Conservation (phyloP, 2,329 filamentous ascomycete genomes). For the Trichocomaceae sp. region DNA sequence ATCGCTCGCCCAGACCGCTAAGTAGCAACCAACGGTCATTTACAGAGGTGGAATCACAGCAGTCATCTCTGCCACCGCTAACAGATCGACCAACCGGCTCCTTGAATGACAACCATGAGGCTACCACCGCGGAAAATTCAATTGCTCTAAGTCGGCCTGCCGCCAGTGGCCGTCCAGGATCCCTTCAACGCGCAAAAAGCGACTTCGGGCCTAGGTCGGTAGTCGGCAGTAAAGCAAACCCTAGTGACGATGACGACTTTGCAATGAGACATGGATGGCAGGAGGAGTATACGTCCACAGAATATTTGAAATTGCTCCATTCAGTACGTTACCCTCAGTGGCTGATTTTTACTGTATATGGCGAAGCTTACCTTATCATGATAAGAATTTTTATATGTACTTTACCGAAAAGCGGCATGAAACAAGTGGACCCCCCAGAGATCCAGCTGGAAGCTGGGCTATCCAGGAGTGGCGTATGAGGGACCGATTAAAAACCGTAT, state of each 20-base stretch:
- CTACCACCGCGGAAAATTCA: constrained; percentile 18
- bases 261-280: constrained; percentile 80
- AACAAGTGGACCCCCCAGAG: constrained; percentile 78
- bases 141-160: constrained; percentile 26
- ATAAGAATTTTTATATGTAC: constrained; percentile 97
- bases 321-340: constrained; percentile 53
- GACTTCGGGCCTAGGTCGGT: constrained; percentile 44
- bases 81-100: constrained; percentile 26
- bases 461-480: constrained; percentile 93
- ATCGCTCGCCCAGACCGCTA: constrained; percentile 11
- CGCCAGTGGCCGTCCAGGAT: constrained; percentile 31
- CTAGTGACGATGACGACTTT: constrained; percentile 45
- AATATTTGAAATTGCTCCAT: constrained; percentile 77
- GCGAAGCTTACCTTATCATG: neutral
- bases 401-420: constrained; percentile 98
- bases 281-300: constrained; percentile 82
- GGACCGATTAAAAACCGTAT: constrained; percentile 92
- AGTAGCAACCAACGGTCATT: constrained; percentile 22
- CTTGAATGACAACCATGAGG: constrained; percentile 22
- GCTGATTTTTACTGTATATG: neutral
- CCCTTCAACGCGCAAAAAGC: constrained; percentile 46
- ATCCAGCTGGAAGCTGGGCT: constrained; percentile 50
- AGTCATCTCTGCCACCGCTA: constrained; percentile 18
- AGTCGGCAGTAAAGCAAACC: constrained; percentile 23
- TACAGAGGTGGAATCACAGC: constrained; percentile 26